Evolutionary conservation across 2,329 filamentous ascomycete genomes (phyloP).

Genomic region (Epichloe scottii): DNA sequence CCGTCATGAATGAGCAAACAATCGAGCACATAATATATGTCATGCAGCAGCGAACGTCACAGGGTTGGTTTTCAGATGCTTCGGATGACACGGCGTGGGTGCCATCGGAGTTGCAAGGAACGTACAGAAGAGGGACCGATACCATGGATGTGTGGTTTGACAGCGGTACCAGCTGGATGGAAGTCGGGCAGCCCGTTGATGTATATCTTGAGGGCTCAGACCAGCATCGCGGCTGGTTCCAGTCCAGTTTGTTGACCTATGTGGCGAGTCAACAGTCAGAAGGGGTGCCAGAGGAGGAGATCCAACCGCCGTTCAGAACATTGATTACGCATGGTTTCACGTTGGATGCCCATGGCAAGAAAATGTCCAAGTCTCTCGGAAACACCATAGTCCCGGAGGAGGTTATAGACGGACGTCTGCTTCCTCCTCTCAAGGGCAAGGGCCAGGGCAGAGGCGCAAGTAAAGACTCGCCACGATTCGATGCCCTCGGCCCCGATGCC

Average conservation of each 20-base stretch:
- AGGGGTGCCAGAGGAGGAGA: constrained; percentile 14
- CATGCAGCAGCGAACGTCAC: constrained; percentile 65
- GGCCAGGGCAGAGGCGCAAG: constrained; percentile 27
- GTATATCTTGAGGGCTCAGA: constrained; percentile 91
- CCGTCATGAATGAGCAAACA: constrained; percentile 66
- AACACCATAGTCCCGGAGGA: constrained; percentile 72
- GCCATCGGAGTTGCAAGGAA: constrained; percentile 44
- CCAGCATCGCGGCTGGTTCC: constrained; percentile 97
- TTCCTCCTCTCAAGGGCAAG: constrained; percentile 56
- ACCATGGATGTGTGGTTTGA: constrained; percentile 99
- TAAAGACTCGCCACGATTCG: constrained; percentile 30
- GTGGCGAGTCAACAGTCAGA: constrained; percentile 48
- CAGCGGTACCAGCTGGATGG: constrained; percentile 86
- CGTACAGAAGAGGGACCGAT: constrained; percentile 67
- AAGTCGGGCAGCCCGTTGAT: constrained; percentile 50
- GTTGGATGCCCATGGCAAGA: constrained; percentile 77
- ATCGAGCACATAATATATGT: constrained; percentile 75
- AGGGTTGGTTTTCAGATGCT: constrained; percentile 88
- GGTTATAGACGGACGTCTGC: constrained; percentile 72
- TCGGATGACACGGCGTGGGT: constrained; percentile 69
- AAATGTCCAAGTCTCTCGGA: constrained; percentile 96
- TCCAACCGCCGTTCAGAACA: constrained; percentile 61
- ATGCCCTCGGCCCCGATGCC: constrained; percentile 73
- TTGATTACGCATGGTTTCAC: constrained; percentile 96
- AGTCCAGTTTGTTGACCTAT: constrained; percentile 83